Evolutionary conservation across 1,284 basidiomycete genomes (phyloP), one percentile per base, ranked within the genome.

Genomic region (Cryptococcus sp.): DNA sequence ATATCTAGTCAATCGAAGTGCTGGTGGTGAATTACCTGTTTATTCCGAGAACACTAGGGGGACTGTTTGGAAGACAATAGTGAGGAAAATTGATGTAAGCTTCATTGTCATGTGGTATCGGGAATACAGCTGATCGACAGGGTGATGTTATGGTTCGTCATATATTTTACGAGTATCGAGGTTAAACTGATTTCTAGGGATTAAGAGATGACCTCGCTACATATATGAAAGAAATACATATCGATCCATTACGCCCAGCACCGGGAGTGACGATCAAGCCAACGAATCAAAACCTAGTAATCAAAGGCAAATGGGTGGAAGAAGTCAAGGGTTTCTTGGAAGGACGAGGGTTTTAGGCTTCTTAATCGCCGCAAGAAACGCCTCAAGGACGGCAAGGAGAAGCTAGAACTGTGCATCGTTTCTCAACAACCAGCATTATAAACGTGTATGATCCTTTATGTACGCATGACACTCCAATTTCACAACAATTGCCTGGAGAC

Each of bases 311-410:
- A 49, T 65, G 64, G 60, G 69, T 69, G 9, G 56, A 52, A 3
- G 66, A 71, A 55, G 54, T 69, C 47, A 71, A 69, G 60, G 61
- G 48, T 14, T 71, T 56, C 54, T 53, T 71, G 43, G 62, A 65
- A 47, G 57, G 54, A 16, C 50, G 57, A 49, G 69, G 69, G 11
- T 68, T 69, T 52, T 71, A 63, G 56, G 48, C 25, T 22, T n/a
- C n/a, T n/a, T n/a, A n/a, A 48, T 13, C 2, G 32, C n/a, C n/a
- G n/a, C n/a, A n/a, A n/a, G n/a, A n/a, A n/a, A n/a, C n/a, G n/a
- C n/a, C n/a, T n/a, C n/a, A n/a, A n/a, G n/a, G n/a, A n/a, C n/a
- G n/a, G n/a, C n/a, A n/a, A n/a, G n/a, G n/a, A n/a, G n/a, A n/a
- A n/a, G n/a, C n/a, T n/a, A n/a, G n/a, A n/a, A n/a, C n/a, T n/a